phyloP scores from a whole-genome alignment of 139 green algal genomes.

The Mesostigma viride region DNA sequence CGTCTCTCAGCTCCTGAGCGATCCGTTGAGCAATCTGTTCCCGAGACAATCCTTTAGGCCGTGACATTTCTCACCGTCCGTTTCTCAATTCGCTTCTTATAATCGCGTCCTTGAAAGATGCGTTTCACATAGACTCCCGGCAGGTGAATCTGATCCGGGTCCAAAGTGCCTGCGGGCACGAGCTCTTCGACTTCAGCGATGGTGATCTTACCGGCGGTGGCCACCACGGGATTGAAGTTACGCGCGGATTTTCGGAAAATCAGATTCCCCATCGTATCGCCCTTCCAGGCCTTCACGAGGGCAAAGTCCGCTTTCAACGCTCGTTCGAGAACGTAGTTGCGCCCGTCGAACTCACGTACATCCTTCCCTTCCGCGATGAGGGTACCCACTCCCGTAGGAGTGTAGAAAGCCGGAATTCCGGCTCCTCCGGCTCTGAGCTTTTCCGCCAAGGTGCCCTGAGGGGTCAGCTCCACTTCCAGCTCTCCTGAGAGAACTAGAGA shows the following conservation, averaged over 20 bases:
- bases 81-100: background rate
- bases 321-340: background rate
- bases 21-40: background rate
- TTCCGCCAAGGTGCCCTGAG: background rate
- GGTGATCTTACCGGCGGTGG: background rate
- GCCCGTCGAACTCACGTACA: background rate
- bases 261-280: background rate
- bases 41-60: background rate
- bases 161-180: background rate
- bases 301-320: background rate
- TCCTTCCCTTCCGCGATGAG: constrained; percentile 3
- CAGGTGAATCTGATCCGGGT: background rate
- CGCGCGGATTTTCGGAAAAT: background rate
- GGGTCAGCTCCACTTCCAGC: background rate
- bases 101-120: background rate
- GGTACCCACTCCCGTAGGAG: background rate
- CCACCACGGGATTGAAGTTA: background rate
- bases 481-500: background rate
- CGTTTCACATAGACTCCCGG: background rate
- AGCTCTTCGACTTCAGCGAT: constrained; percentile 7
- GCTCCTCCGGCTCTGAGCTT: constrained; percentile 4
- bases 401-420: constrained; percentile 6
- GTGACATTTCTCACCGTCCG: background rate
- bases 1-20: background rate
- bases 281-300: constrained; percentile 8